phyloP scores from a whole-genome alignment of 2,329 filamentous ascomycete species.

The Karstenula rhodostoma region DNA sequence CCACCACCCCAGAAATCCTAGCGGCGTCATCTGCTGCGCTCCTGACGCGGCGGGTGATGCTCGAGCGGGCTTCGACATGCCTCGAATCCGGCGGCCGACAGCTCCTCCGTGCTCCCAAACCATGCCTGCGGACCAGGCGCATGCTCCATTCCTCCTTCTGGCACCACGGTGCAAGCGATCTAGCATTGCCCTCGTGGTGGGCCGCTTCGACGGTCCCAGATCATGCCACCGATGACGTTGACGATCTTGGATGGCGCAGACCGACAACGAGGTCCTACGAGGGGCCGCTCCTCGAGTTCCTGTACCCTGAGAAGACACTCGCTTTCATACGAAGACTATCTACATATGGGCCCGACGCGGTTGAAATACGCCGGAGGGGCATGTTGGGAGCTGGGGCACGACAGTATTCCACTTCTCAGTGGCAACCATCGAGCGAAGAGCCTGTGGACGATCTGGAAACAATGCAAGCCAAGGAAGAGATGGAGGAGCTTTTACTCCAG shows the following conservation, averaged over 20 bases:
- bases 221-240: constrained; percentile 22
- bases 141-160: constrained; percentile 64
- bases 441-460: constrained; percentile 17
- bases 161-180: constrained; percentile 62
- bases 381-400: constrained; percentile 33
- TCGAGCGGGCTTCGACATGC: constrained; percentile 67
- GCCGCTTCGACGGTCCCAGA: constrained; percentile 22
- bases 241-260: constrained; percentile 18
- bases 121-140: constrained; percentile 54
- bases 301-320: constrained; percentile 57
- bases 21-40: constrained; percentile 31
- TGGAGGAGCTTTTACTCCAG: constrained; percentile 25
- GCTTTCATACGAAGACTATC: constrained; percentile 47
- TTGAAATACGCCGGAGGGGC: constrained; percentile 35
- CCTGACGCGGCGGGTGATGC: constrained; percentile 55
- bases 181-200: constrained; percentile 50
- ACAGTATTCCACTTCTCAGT: constrained; percentile 35
- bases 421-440: constrained; percentile 22
- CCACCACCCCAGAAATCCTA: constrained; percentile 29
- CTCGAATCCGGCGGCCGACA: constrained; percentile 64
- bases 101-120: constrained; percentile 55
- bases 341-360: constrained; percentile 28
- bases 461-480: constrained; percentile 28
- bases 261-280: constrained; percentile 15
- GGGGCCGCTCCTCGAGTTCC: constrained; percentile 53